Evolutionary conservation across 2,329 filamentous ascomycete genomes (phyloP), one percentile per base, ranked within the genome.

Genomic region (Calonectria multiphialidica): DNA sequence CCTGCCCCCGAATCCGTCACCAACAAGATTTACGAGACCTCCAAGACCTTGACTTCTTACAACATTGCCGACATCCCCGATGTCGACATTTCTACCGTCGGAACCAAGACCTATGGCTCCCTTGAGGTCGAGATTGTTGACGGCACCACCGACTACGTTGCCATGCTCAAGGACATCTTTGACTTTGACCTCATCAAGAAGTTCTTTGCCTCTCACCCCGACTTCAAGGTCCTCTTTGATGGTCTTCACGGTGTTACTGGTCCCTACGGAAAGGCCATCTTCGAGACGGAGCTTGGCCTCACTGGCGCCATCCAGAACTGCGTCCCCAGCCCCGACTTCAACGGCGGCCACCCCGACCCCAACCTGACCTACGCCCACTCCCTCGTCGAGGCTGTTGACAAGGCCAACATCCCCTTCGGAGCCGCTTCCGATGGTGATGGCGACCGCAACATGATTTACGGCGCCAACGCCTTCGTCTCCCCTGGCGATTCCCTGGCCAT

Each of bases 401-500:
- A 94, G 88, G 92, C 95, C 80, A 91, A 92, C 72, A 95, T 99
- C 76, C 97, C 97, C 82, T 99, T 99, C 80, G 97, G 97, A 81
- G 97, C 97, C 71, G 97, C 97, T 59, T 98, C 95, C 75, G 97
- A 99, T 79, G 97, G 97, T 79, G 97, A 99, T 80, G 97, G 97
- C 81, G 97, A 99, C 88, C 94, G 97, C 80, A 99, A 99, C 92
- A 99, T 99, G 97, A 99, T 99, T 82, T 99, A 99, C 86, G 97
- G 97, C 75, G 96, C 96, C 77, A 96, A 97, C 81, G 92, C 94
- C 53, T 99, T 99, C 82, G 97, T 99, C 74, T 98, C 96, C 9
- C 97, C 97, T 9, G 97, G 97, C 82, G 97, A 99, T 88, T 98
- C 95, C 81, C 89, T 99, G 80, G 97, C 97, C 81, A 99, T 99